A percentile compares a stretch with the other conserved stretches of the same genome.
Conservation (phyloP, 1,284 basidiomycete species). For the Agroathelia rolfsii region DNA sequence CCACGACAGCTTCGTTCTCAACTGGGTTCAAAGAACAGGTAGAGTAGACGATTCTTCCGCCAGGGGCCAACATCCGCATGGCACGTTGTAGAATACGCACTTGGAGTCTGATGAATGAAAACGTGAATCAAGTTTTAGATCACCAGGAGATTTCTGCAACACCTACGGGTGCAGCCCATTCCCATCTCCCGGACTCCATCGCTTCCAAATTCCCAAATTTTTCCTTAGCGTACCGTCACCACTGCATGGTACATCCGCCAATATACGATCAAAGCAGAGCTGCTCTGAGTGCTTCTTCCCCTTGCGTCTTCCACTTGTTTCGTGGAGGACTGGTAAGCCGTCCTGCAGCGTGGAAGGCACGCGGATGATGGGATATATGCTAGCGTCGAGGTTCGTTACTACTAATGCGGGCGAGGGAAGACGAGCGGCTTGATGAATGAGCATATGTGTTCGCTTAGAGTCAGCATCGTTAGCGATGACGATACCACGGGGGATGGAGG, state of each 20-base stretch:
- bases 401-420: slow-evolving; percentile 88
- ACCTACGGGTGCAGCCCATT: slow-evolving; percentile 82
- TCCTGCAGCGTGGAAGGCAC: slow-evolving; percentile 36
- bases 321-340: too few relatives aligned
- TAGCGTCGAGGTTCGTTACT: slow-evolving; percentile 95
- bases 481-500: slow-evolving; percentile 66
- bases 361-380: slow-evolving; percentile 73
- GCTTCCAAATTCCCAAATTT: slow-evolving; percentile 92
- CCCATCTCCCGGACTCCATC: slow-evolving; percentile 83
- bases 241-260: slow-evolving; percentile 96
- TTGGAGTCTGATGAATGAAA: slow-evolving; percentile 58
- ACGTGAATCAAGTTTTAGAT: slow-evolving; percentile 1
- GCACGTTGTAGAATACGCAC: slow-evolving; percentile 87
- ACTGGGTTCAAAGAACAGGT: slow-evolving; percentile 97
- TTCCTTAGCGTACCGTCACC: slow-evolving; percentile 96
- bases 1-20: slow-evolving; percentile 96
- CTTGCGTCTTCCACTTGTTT: slow-evolving; percentile 15
- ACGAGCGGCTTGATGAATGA: slow-evolving; percentile 95
- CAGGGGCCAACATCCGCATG: slow-evolving; percentile 81
- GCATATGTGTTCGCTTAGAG: slow-evolving; percentile 89
- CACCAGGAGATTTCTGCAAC: slow-evolving; percentile 4
- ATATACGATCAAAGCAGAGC: slow-evolving; percentile 85
- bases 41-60: slow-evolving; percentile 92
- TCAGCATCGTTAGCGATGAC: slow-evolving; percentile 90
- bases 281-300: slow-evolving; percentile 23